Evolutionary conservation across 208 protist species (phyloP).

Genomic region (Polymyxa betae): DNA sequence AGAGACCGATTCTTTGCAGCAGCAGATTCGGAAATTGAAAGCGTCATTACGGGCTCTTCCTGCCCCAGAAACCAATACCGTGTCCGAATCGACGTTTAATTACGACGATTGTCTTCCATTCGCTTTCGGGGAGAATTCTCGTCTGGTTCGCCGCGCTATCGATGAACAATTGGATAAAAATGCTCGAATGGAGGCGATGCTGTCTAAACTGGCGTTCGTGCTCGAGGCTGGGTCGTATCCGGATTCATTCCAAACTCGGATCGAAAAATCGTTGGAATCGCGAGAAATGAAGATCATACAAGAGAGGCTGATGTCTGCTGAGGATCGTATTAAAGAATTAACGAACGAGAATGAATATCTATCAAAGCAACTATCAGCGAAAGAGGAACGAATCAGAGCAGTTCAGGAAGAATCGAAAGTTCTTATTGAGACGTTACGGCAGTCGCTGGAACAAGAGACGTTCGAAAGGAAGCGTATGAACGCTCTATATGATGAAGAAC

Average conservation of each 20-base stretch:
- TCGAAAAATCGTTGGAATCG: background rate
- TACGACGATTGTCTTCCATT: background rate
- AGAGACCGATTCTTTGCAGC: background rate
- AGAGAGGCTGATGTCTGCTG: background rate
- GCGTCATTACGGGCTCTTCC: background rate
- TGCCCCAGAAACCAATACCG: background rate
- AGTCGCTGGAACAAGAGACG: background rate
- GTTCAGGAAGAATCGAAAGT: background rate
- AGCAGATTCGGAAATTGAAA: background rate
- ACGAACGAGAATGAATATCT: background rate
- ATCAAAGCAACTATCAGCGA: background rate
- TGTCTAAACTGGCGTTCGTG: background rate
- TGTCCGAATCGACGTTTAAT: background rate
- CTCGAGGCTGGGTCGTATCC: background rate
- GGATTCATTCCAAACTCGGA: background rate
- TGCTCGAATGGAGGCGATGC: background rate
- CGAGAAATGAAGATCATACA: background rate
- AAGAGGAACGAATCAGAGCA: background rate
- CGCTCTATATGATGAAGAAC: background rate
- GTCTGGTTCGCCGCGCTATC: background rate
- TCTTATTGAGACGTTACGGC: background rate
- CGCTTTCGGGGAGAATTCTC: background rate
- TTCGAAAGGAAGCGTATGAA: conserved; percentile 10
- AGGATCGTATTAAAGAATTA: background rate
- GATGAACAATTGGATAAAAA: background rate